phyloP scores from a whole-genome alignment of 345 rosid species.

The Ceriops zippeliana region DNA sequence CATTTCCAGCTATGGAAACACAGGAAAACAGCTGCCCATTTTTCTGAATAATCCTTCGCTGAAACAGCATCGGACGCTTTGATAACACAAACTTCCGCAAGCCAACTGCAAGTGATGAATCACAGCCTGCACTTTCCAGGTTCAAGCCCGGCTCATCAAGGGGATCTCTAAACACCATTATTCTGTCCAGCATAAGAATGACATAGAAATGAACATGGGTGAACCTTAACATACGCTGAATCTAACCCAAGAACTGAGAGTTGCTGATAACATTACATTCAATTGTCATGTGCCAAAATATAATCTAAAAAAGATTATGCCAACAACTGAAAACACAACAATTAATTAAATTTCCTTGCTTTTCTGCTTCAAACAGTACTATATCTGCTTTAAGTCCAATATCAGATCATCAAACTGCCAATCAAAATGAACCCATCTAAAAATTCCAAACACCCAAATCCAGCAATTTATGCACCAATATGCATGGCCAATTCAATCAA shows the following conservation, averaged over 20 bases:
- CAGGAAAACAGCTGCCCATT: conserved; percentile 17
- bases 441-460: not conserved
- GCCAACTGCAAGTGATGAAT: conserved; percentile 10
- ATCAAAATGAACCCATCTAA: not conserved
- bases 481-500: not conserved
- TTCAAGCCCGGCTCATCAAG: conserved; percentile 20
- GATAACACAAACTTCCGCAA: conserved; percentile 12
- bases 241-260: too few species aligned
- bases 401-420: not conserved
- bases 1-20: conserved; percentile 22
- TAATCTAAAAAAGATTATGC: too few species aligned
- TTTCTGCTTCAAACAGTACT: not conserved
- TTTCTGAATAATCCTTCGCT: conserved; percentile 11
- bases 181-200: too few species aligned
- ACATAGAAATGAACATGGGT: too few species aligned
- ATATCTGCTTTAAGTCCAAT: not conserved
- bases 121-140: conserved; percentile 16
- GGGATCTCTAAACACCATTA: conserved; percentile 39
- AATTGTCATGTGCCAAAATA: too few species aligned
- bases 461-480: not conserved
- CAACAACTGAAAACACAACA: not conserved
- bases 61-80: not conserved
- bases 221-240: too few species aligned
- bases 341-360: too few species aligned
- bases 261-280: too few species aligned